These are phyloP conservation scores for Asterella californica DNA, from an alignment of 225 moss, liverwort and hornwort genomes.

Conservation along the genomic window DNA sequence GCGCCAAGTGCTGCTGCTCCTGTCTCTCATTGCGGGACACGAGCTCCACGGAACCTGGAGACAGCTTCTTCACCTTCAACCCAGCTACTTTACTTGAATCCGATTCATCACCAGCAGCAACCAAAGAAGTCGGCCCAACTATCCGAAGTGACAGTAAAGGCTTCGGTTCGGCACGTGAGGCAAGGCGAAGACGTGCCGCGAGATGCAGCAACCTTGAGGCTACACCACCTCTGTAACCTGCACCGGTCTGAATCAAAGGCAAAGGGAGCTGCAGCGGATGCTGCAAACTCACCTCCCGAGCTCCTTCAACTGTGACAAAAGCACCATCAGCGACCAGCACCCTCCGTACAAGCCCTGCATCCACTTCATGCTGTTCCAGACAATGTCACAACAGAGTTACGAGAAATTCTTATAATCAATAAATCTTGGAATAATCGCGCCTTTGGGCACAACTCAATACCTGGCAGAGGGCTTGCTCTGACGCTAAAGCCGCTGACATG, in stretches of 20 bases:
- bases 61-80: constrained; percentile 79
- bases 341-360: constrained; percentile 75
- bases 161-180: constrained; percentile 59
- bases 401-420: background rate
- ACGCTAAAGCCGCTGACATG: no score
- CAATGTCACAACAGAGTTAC: background rate
- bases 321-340: constrained; percentile 82
- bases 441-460: background rate
- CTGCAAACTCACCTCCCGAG: constrained; percentile 81
- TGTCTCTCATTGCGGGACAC: constrained; percentile 42
- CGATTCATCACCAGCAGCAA: constrained; percentile 48
- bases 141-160: constrained; percentile 77
- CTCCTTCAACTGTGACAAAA: constrained; percentile 72
- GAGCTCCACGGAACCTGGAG: constrained; percentile 75
- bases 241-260: constrained; percentile 48
- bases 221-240: constrained; percentile 32
- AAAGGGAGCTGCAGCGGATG: constrained; percentile 73
- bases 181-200: constrained; percentile 70
- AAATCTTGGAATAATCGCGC: no score
- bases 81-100: constrained; percentile 45
- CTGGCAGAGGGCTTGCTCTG: background rate
- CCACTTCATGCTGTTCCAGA: constrained; percentile 69
- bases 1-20: constrained; percentile 19
- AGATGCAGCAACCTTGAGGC: constrained; percentile 68
- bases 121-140: constrained; percentile 68